A percentile compares a stretch with the other conserved stretches of the same genome.
phyloP scores from a whole-genome alignment of 768 basidiomycete genomes.

The Agaricus bisporus region DNA sequence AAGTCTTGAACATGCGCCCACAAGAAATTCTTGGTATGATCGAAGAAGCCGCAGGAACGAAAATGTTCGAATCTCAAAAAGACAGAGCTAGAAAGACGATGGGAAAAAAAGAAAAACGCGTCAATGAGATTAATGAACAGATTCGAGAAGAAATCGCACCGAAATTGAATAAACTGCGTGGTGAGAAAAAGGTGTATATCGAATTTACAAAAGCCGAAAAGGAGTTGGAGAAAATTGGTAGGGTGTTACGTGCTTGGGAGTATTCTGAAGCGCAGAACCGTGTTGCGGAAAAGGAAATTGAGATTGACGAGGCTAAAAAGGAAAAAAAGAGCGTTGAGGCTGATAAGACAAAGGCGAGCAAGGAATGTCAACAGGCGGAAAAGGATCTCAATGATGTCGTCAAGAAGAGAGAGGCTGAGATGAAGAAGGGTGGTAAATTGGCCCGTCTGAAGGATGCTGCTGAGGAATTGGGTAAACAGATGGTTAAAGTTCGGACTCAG shows the following conservation, averaged over 20 bases:
- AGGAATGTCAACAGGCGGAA: constrained; percentile 61
- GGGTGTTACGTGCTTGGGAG: constrained; percentile 82
- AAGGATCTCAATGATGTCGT: constrained; percentile 59
- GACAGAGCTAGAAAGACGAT: constrained; percentile 96
- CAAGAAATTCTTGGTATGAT: constrained; percentile 98
- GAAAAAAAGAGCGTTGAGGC: constrained; percentile 43
- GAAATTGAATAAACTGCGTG: constrained; percentile 85
- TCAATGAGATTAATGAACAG: constrained; percentile 78
- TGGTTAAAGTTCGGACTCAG: constrained; percentile 82
- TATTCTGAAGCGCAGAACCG: constrained; percentile 64
- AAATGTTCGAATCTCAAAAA: constrained; percentile 98
- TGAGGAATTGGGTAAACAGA: constrained; percentile 66
- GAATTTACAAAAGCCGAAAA: constrained; percentile 85
- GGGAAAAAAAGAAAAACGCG: constrained; percentile 94
- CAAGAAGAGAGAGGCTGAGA: constrained; percentile 77
- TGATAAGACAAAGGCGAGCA: constrained; percentile 40
- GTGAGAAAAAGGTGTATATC: constrained; percentile 83
- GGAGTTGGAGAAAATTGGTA: constrained; percentile 82
- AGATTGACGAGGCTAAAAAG: constrained; percentile 43
- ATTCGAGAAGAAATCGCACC: constrained; percentile 90
- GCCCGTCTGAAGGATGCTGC: constrained; percentile 81
- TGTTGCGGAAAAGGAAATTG: constrained; percentile 47
- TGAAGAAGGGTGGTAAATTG: constrained; percentile 89
- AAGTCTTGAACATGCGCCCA: constrained; percentile 97
- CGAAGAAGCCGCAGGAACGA: constrained; percentile 96